These are phyloP conservation scores for Chenopodium berlandieri DNA, from an alignment of 148 eudicot species.

Conservation along the genomic window DNA sequence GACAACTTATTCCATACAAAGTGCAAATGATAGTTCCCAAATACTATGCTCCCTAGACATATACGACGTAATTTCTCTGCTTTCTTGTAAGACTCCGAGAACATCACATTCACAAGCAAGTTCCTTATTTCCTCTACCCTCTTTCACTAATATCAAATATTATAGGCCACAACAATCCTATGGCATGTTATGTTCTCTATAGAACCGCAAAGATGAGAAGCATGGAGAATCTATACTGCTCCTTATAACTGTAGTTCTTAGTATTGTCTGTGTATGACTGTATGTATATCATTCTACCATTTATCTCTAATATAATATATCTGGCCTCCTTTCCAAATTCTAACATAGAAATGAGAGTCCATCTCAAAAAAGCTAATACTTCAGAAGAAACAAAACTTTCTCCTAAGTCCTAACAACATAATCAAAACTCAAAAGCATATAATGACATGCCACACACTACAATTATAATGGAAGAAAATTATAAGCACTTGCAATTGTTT, in stretches of 20 bases:
- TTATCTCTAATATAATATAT: too few relatives aligned
- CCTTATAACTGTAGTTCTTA: neutral
- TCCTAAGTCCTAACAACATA: too few relatives aligned
- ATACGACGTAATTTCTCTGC: neutral
- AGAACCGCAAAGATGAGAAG: neutral
- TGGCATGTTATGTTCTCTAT: neutral
- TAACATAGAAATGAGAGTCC: too few relatives aligned
- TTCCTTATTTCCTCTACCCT: neutral
- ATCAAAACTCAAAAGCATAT: too few relatives aligned
- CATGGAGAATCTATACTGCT: too few relatives aligned
- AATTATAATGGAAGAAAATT: too few relatives aligned
- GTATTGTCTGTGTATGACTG: neutral
- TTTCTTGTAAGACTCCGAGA: neutral
- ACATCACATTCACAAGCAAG: neutral
- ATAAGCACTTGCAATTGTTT: too few relatives aligned
- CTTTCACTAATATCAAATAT: too few relatives aligned
- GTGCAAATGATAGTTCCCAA: neutral
- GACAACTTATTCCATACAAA: neutral
- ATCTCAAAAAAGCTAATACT: too few relatives aligned
- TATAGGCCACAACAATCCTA: neutral
- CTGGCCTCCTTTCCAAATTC: too few relatives aligned
- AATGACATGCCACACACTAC: too few relatives aligned
- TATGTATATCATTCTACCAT: neutral
- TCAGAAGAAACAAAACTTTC: too few relatives aligned
- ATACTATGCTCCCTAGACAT: neutral